Percentiles rank a stretch among this genome's conserved stretches.
Evolutionary conservation across 805 yeast genomes (phyloP).

Genomic region (Candida argentea): DNA sequence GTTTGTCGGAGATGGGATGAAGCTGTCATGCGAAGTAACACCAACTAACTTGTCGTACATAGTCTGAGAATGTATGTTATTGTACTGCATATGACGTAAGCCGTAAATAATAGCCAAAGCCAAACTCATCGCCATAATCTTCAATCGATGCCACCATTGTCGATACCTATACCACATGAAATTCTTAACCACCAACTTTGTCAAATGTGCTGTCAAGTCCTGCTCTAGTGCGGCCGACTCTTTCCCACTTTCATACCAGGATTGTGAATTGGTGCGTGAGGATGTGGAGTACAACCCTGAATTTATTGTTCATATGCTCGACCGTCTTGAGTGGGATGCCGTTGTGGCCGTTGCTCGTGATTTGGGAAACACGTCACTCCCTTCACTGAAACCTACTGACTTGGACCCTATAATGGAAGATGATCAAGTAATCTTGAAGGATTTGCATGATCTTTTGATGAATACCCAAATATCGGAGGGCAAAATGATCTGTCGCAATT

Average conservation of each 20-base stretch:
- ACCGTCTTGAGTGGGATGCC: slow-evolving; percentile 85
- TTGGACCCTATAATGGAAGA: slow-evolving; percentile 45
- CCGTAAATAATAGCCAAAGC: too few relatives aligned
- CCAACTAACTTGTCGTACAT: too few relatives aligned
- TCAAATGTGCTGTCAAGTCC: slow-evolving; percentile 78
- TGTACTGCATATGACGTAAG: too few relatives aligned
- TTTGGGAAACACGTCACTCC: slow-evolving; percentile 25
- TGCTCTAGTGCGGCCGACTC: slow-evolving; percentile 69
- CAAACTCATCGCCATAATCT: slow-evolving; percentile 1
- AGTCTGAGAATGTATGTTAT: too few relatives aligned
- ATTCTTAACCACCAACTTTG: slow-evolving; percentile 91
- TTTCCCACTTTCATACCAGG: slow-evolving; percentile 67
- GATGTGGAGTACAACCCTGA: slow-evolving; percentile 77
- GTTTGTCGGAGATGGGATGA: too few relatives aligned
- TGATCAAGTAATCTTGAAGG: slow-evolving; percentile 47
- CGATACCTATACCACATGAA: slow-evolving; percentile 46
- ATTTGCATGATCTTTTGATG: slow-evolving; percentile 65
- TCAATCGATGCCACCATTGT: background rate
- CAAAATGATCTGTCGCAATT: slow-evolving; percentile 76
- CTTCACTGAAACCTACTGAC: slow-evolving; percentile 45
- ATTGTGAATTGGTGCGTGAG: slow-evolving; percentile 64
- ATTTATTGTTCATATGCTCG: slow-evolving; percentile 65
- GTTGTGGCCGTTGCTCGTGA: slow-evolving; percentile 68
- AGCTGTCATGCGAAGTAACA: too few relatives aligned
- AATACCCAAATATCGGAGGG: slow-evolving; percentile 88